A percentile compares a stretch with the other conserved stretches of the same genome.
Conservation (phyloP, 1,139 yeast genomes). For the Diutina sp. region DNA sequence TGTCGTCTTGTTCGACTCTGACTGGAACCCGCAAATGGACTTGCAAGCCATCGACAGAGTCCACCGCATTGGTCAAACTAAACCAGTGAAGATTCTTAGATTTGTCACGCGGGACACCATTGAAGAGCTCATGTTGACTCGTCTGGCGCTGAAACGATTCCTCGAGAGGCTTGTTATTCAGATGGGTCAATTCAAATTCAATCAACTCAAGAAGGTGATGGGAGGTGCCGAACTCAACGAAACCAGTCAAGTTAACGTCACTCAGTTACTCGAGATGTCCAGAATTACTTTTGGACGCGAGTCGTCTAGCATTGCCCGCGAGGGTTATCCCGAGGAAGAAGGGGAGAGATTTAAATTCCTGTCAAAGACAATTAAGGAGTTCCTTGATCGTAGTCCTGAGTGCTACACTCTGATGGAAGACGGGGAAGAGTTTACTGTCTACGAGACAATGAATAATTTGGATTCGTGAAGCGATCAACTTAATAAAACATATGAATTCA, state of each 20-base stretch:
- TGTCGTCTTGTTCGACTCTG: slow-evolving; percentile 80
- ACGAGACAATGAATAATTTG: slow-evolving; percentile 36
- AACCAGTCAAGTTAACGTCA: not conserved
- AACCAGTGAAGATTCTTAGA: slow-evolving; percentile 72
- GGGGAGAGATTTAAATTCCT: slow-evolving; percentile 2
- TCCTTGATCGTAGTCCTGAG: slow-evolving; percentile 38
- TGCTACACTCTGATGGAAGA: slow-evolving; percentile 24
- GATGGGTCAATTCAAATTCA: slow-evolving; percentile 60
- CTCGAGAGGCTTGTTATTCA: slow-evolving; percentile 77
- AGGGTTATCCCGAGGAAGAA: not conserved
- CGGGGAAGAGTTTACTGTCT: slow-evolving; percentile 29
- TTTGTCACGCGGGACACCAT: slow-evolving; percentile 66
- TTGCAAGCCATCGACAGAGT: slow-evolving; percentile 93
- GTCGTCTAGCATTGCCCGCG: not conserved
- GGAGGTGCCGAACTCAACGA: slow-evolving; percentile 7
- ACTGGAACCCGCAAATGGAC: slow-evolving; percentile 97
- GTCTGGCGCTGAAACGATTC: slow-evolving; percentile 67
- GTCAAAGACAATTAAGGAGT: slow-evolving; percentile 34
- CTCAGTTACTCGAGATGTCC: not conserved
- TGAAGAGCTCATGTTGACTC: slow-evolving; percentile 68
- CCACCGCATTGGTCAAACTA: slow-evolving; percentile 82
- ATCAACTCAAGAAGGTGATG: slow-evolving; percentile 5
- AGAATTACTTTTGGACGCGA: not conserved
- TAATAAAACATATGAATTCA: not conserved
- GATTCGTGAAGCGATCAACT: slow-evolving; percentile 7